Base-by-base conservation (phyloP, 225 moss, liverwort and hornwort genomes). In the Marchantia paleacea region DNA sequence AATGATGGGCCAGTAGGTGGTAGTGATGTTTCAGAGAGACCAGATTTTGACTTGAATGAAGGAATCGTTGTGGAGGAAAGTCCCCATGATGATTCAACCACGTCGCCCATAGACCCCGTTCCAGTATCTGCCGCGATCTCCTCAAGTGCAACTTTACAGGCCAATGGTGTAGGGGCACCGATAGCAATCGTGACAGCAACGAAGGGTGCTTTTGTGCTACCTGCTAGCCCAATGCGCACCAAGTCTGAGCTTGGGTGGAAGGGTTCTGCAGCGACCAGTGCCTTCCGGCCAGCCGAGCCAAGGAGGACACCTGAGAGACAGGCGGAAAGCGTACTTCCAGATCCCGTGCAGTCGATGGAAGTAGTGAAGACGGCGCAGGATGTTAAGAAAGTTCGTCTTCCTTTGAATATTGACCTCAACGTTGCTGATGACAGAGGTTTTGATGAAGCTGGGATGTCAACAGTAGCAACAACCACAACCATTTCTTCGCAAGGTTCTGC, bases 221-320 rank as follows among this genome's bases (percentile, higher is more conserved):
- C 93, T 75, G 93, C 92, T 39, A 99, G 97, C 80, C 97, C 97
- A 11, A 85, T 99, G 89, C 90, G 95, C 77, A 89, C 87, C 10
- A 95, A 92, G 82, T 89, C 95, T 72, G 97, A 99, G 75, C 95
- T 95, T 79, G 97, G 97, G 49, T 99, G 97, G 97, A 99, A 99
- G 85, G 95, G 95, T 55, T 95, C 97, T 61, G 97, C 97, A 51
- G 97, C 97, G 24, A 99, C 95, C 13, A 99, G 97, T 91, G 97
- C 97, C 20, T 99, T 99, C 78, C 93, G 97, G 78, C 97, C 95
- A 69, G 97, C 97, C 63, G 97, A 99, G 81, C 97, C 97, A 69
- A 92, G 97, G 54, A 93, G 91, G 20, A 99, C 97, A 31, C 97
- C 97, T 6, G 97, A 99, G 57, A 89, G 95, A 70, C 89, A 90